Evolutionary conservation across 2,329 filamentous ascomycete species (phyloP), one percentile per base, ranked within the genome.

Genomic region (Talaromyces albobiverticillius): DNA sequence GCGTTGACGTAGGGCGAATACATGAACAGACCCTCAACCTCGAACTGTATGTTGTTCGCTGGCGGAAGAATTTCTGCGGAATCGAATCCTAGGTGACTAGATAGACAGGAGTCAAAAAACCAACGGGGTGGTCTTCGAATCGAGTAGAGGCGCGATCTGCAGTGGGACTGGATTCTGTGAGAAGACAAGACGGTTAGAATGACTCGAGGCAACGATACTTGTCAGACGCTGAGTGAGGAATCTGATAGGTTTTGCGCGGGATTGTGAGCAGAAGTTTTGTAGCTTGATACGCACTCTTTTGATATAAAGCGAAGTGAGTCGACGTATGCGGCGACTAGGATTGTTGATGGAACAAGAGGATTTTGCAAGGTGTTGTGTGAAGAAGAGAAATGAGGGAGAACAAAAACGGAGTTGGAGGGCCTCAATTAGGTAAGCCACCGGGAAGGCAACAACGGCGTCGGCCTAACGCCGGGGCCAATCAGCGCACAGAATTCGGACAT

Each of bases 1-100:
- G 90, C 86, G 88, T 89, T 85, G 85, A 84, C 84, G 86, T 88
- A 88, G 89, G 90, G 88, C 90, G 91, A 91, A 96, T 95, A 95
- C 91, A 95, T 95, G 95, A 89, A 95, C 90, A 88, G 79, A 64
- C 71, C 67, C 65, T 68, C 71, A 60, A 62, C 45, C 59, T 62
- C 61, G 61, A 62, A 65, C 56, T 62, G 61, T 64, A 23, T 46
- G 65, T 66, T 64, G 70, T 68, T 70, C 67, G 70, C 69, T 64
- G 65, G 62, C 66, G 59, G 59, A 57, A 58, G 11, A 40, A 16
- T 9, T 40, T 11, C 4, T 11, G 7, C 3, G 22, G n/a, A n/a
- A n/a, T n/a, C n/a, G n/a, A n/a, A n/a, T n/a, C n/a, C n/a, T n/a
- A n/a, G n/a, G n/a, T n/a, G n/a, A n/a, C n/a, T n/a, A n/a, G 20